These are phyloP conservation scores for Spirogloea muscicola DNA, from an alignment of 139 green algal genomes.

Conservation along the genomic window DNA sequence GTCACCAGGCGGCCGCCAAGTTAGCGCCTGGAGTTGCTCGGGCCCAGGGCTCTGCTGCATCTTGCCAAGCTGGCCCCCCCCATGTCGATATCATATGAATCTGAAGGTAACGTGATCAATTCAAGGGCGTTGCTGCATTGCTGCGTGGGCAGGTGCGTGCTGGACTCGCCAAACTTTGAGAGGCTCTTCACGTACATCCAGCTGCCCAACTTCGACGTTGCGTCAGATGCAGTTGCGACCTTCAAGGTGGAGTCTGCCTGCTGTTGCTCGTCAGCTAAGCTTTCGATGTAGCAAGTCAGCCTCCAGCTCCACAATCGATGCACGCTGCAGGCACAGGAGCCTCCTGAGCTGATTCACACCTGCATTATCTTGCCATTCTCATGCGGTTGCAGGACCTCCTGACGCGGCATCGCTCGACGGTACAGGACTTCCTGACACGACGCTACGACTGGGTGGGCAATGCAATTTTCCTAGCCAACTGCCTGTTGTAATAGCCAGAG, in stretches of 20 bases:
- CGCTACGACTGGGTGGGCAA: constrained; percentile 19
- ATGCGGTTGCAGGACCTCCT: constrained; percentile 16
- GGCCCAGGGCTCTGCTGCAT: neutral
- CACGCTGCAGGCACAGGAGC: neutral
- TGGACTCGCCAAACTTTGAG: constrained; percentile 53
- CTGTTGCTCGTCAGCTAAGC: neutral
- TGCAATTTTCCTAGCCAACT: too few relatives aligned
- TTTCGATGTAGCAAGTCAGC: neutral
- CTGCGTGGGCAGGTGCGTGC: constrained; percentile 32
- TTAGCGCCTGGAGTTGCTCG: neutral
- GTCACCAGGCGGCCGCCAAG: constrained; percentile 10
- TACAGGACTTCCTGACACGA: constrained; percentile 8
- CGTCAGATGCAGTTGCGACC: constrained; percentile 83
- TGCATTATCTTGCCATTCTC: neutral
- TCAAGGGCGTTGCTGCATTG: neutral
- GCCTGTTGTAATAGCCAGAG: too few relatives aligned
- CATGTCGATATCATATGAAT: neutral
- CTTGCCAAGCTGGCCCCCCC: neutral
- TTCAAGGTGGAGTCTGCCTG: constrained; percentile 55
- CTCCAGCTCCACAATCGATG: neutral
- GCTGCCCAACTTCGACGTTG: constrained; percentile 84
- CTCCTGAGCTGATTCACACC: neutral
- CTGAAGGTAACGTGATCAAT: neutral
- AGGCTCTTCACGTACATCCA: constrained; percentile 79
- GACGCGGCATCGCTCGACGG: constrained; percentile 29